A percentile compares a stretch with the other conserved stretches of the same genome.
Conservation (phyloP, 2,329 filamentous ascomycete species). For the Pestalotiopsis sp. region DNA sequence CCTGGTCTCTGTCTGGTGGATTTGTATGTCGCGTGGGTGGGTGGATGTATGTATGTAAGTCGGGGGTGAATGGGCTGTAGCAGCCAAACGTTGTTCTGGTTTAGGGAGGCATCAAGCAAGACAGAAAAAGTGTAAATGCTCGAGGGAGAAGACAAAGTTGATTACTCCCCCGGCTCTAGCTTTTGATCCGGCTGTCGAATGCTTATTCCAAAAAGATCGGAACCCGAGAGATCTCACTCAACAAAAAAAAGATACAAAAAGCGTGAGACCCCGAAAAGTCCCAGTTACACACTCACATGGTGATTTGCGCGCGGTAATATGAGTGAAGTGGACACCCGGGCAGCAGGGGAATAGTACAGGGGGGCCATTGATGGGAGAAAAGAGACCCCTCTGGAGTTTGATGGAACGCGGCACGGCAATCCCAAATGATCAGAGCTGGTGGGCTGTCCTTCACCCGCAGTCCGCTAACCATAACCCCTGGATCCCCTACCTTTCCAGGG, state of each 20-base stretch:
- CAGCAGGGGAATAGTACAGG: neutral
- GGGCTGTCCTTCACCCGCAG: too few species aligned
- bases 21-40: neutral
- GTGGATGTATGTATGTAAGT: neutral
- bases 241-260: neutral
- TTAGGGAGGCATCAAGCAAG: neutral
- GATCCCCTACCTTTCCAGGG: neutral
- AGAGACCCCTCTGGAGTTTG: neutral
- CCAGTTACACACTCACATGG: conserved; percentile 3
- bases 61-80: neutral
- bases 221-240: neutral
- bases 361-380: neutral
- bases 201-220: neutral
- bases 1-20: neutral
- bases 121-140: neutral
- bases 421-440: too few species aligned
- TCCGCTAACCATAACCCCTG: too few species aligned
- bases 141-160: neutral
- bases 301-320: neutral
- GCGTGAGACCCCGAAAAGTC: neutral
- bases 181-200: neutral
- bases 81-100: neutral
- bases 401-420: neutral
- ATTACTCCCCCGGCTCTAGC: neutral
- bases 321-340: neutral